Conservation (phyloP, 441 rosid species). For the Syzygium malaccense region DNA sequence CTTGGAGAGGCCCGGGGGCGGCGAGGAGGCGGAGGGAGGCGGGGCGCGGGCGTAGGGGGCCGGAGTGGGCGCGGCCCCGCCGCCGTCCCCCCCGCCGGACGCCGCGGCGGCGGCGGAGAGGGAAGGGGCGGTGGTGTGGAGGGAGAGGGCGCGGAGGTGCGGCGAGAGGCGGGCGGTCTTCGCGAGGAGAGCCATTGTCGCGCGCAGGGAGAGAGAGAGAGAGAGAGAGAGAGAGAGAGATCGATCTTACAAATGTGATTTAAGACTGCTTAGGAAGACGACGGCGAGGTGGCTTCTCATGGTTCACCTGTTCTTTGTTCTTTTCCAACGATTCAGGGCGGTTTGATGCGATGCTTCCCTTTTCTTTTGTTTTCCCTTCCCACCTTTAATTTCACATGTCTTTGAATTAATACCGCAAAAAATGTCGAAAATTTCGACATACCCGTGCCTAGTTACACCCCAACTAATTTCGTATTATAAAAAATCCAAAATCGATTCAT, state of each 20-base stretch:
- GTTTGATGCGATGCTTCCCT: not conserved
- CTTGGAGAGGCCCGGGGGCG: slow-evolving; percentile 57
- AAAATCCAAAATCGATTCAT: too few relatives aligned
- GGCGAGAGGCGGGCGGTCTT: slow-evolving; percentile 59
- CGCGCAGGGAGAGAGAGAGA: not conserved
- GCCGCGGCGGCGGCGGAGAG: slow-evolving; percentile 11
- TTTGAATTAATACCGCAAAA: accelerated
- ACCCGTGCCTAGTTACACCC: too few relatives aligned
- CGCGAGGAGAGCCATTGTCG: slow-evolving; percentile 62
- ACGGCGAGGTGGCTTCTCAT: not conserved
- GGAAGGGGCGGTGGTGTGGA: slow-evolving; percentile 36
- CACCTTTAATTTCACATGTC: not conserved
- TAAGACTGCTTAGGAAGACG: not conserved
- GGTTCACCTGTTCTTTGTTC: not conserved
- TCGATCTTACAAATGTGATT: not conserved
- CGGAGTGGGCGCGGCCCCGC: slow-evolving; percentile 18
- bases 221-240: not conserved
- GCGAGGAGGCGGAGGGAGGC: slow-evolving; percentile 31
- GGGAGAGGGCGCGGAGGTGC: slow-evolving; percentile 56
- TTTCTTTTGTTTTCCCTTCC: not conserved
- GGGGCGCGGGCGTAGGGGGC: slow-evolving; percentile 49
- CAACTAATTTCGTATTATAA: not conserved
- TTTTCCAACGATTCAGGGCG: not conserved
- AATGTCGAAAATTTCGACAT: not conserved
- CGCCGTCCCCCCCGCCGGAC: not conserved